Evolutionary conservation across 768 basidiomycete species (phyloP).

Genomic region (Trametes punicea): DNA sequence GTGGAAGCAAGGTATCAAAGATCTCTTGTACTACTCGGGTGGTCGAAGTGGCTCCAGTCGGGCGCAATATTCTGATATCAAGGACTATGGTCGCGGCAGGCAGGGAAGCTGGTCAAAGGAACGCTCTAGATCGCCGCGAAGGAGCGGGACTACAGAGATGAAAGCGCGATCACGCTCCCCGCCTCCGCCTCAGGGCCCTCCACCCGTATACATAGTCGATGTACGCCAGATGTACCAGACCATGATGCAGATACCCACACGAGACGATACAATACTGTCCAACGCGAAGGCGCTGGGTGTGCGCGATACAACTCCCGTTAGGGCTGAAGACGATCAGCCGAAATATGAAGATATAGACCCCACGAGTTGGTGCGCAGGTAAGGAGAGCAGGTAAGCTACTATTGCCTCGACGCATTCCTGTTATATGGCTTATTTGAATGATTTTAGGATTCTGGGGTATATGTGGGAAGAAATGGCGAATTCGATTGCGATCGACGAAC

Average conservation of each 20-base stretch:
- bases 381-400: conserved; percentile 24
- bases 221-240: conserved; percentile 19
- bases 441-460: conserved; percentile 19
- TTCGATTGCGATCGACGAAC: conserved; percentile 26
- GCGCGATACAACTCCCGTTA: neutral
- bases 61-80: neutral
- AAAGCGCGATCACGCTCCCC: conserved; percentile 4
- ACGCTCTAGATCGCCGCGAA: conserved; percentile 12
- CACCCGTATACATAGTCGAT: conserved; percentile 24
- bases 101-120: neutral
- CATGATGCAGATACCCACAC: conserved; percentile 8
- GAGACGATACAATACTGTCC: neutral
- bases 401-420: neutral
- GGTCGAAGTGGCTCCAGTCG: neutral
- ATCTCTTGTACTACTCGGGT: conserved; percentile 25
- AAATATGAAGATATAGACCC: conserved; percentile 9
- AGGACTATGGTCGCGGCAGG: neutral
- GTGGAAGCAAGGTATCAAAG: conserved; percentile 42
- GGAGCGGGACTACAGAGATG: neutral
- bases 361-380: conserved; percentile 25
- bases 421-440: neutral
- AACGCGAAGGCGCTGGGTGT: conserved; percentile 18
- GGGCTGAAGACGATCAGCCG: neutral
- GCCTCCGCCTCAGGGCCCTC: neutral
- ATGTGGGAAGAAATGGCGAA: conserved; percentile 25